These are phyloP conservation scores for Sordariomycetes sp. DNA, from an alignment of 2,329 filamentous ascomycete genomes.

Conservation along the genomic window DNA sequence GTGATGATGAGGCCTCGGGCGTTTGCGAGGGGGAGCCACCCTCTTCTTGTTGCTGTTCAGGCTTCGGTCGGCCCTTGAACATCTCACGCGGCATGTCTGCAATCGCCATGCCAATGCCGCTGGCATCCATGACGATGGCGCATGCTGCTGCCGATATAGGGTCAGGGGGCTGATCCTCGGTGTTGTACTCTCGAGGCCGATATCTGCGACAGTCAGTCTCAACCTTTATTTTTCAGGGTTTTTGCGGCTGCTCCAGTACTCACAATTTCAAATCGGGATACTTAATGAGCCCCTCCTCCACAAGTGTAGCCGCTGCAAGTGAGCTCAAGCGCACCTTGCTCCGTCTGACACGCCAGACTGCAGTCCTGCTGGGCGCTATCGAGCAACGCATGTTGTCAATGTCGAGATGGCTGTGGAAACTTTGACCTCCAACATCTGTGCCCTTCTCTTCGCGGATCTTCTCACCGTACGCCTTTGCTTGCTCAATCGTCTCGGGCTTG, in stretches of 20 bases:
- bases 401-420: conserved; percentile 63
- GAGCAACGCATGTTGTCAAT: conserved; percentile 60
- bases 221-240: background rate
- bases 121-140: conserved; percentile 74
- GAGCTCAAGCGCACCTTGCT: conserved; percentile 61
- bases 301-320: conserved; percentile 62
- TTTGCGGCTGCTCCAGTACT: conserved; percentile 18
- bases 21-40: background rate
- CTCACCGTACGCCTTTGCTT: conserved; percentile 47
- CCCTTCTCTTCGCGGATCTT: conserved; percentile 61
- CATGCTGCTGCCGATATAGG: conserved; percentile 69
- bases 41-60: no score
- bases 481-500: conserved; percentile 47
- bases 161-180: conserved; percentile 69
- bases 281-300: conserved; percentile 53
- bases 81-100: conserved; percentile 60
- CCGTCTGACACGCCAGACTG: conserved; percentile 66
- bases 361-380: conserved; percentile 56
- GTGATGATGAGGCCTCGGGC: background rate
- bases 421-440: conserved; percentile 51
- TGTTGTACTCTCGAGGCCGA: conserved; percentile 57
- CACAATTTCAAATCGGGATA: conserved; percentile 67
- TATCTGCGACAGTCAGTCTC: conserved; percentile 25
- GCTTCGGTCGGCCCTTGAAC: conserved; percentile 27
- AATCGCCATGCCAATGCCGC: conserved; percentile 72